A percentile compares a stretch with the other conserved stretches of the same genome.
These are phyloP conservation scores for Phytophthora idaei DNA, from an alignment of 352 stramenopile genomes.

Conservation along the genomic window DNA sequence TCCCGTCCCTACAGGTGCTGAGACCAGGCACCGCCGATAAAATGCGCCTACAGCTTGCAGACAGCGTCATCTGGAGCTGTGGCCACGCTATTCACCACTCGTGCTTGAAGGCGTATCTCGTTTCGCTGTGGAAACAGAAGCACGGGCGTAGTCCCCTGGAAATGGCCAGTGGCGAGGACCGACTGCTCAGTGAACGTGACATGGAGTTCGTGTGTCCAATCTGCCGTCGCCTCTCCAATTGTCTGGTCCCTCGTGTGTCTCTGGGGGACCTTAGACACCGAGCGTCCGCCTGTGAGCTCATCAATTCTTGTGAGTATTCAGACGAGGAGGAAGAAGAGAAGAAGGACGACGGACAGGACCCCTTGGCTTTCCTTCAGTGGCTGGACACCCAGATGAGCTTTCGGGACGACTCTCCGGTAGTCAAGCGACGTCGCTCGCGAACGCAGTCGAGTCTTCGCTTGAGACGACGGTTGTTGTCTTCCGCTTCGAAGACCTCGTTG, in stretches of 20 bases:
- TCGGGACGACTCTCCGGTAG: constrained; percentile 44
- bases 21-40: constrained; percentile 36
- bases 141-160: constrained; percentile 50
- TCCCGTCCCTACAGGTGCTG: constrained; percentile 37
- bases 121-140: constrained; percentile 72
- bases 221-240: constrained; percentile 79
- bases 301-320: constrained; percentile 18
- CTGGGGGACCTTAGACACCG: constrained; percentile 20
- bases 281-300: constrained; percentile 16
- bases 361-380: constrained; percentile 51
- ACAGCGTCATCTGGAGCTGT: constrained; percentile 72
- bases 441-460: constrained; percentile 46
- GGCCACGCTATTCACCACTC: constrained; percentile 71
- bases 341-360: constrained; percentile 45
- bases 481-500: constrained; percentile 38
- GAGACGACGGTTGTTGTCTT: constrained; percentile 39
- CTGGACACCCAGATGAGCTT: constrained; percentile 61
- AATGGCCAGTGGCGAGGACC: constrained; percentile 54
- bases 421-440: constrained; percentile 47
- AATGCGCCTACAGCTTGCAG: constrained; percentile 43
- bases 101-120: constrained; percentile 76
- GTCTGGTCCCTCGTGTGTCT: constrained; percentile 56
- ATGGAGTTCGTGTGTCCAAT: constrained; percentile 82
- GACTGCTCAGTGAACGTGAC: constrained; percentile 68
- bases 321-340: constrained; percentile 50